Conservation (phyloP, 495 filamentous ascomycete species). For the Penicillium samsonianum region DNA sequence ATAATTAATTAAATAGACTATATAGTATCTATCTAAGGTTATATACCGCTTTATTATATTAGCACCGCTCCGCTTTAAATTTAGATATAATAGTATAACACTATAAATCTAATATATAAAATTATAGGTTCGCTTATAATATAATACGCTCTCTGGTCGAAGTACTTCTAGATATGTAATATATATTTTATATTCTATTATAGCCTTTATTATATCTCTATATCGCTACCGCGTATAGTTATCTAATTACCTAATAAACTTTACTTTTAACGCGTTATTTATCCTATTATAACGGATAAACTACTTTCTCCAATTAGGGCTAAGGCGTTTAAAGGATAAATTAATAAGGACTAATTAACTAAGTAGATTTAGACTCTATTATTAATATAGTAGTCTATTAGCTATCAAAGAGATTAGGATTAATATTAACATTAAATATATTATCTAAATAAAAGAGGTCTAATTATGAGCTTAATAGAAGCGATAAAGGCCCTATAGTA, state of each 20-base stretch:
- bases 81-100: no score
- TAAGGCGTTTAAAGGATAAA: neutral
- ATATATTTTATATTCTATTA: no score
- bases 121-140: no score
- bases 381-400: neutral
- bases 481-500: neutral
- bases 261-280: slow-evolving; percentile 2
- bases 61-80: no score
- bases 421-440: slow-evolving; percentile 4
- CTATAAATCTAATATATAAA: no score
- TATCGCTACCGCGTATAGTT: no score
- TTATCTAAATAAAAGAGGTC: neutral
- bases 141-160: no score
- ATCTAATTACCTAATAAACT: slow-evolving; percentile 1
- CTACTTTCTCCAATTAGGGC: neutral
- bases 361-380: neutral
- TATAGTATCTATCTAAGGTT: no score
- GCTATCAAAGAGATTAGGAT: neutral
- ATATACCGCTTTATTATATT: no score
- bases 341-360: neutral
- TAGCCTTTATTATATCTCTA: no score
- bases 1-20: no score
- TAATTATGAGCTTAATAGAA: neutral
- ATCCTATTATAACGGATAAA: neutral
- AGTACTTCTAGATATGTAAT: no score